These are phyloP conservation scores for Sicyos edulis DNA, from an alignment of 306 rosid species.

Conservation along the genomic window DNA sequence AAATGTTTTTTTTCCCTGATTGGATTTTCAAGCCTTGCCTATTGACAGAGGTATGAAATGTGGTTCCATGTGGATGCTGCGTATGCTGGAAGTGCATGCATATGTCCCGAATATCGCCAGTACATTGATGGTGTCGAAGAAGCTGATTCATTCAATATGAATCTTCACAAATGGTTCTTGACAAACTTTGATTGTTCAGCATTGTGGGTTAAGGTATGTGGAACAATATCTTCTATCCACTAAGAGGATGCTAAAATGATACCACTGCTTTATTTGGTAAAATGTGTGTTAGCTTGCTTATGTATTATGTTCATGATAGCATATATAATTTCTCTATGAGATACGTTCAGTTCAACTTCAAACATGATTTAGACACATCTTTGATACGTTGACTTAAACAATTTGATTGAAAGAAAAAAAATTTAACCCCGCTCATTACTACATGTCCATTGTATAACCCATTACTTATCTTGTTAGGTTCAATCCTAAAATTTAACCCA, in stretches of 20 bases:
- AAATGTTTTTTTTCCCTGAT: too few species aligned
- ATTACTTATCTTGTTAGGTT: too few species aligned
- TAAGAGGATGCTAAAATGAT: background rate
- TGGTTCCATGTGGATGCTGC: constrained; percentile 99
- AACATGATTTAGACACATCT: too few species aligned
- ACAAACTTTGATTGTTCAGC: constrained; percentile 89
- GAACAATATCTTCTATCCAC: background rate
- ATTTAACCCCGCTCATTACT: too few species aligned
- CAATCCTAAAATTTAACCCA: too few species aligned
- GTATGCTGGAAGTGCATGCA: constrained; percentile 92
- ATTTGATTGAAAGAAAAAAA: too few species aligned
- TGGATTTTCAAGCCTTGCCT: constrained; percentile 3
- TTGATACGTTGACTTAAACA: too few species aligned
- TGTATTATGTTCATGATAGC: background rate
- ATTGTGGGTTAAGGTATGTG: constrained; percentile 91
- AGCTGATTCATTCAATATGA: constrained; percentile 88
- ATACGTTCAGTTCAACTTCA: too few species aligned
- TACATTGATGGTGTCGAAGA: constrained; percentile 79
- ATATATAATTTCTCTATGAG: too few species aligned
- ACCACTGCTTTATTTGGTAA: constrained; percentile 7
- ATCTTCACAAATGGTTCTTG: constrained; percentile 91
- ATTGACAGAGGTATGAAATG: constrained; percentile 50
- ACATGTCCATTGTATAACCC: too few species aligned
- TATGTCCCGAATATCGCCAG: constrained; percentile 87
- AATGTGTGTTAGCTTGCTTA: background rate